Evolutionary conservation across 768 basidiomycete species (phyloP).

Genomic region (Lactarius akahatsu): DNA sequence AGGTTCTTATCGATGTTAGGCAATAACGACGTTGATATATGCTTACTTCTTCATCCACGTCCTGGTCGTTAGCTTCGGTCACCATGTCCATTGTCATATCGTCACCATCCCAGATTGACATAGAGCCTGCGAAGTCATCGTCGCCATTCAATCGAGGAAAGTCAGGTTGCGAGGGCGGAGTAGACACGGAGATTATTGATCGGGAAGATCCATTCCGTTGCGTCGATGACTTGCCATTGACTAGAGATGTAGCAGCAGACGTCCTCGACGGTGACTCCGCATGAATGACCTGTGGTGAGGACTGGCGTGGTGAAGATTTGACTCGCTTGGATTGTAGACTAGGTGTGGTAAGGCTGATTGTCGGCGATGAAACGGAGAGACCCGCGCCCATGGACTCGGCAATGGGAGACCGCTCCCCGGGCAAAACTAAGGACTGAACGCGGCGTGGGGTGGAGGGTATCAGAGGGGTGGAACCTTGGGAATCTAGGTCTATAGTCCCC

Average conservation of each 20-base stretch:
- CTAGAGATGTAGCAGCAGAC: conserved; percentile 31
- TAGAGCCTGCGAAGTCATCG: conserved; percentile 32
- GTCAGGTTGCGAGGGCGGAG: conserved; percentile 18
- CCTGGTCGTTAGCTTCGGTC: conserved; percentile 55
- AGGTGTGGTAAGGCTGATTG: conserved; percentile 23
- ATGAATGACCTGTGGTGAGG: conserved; percentile 30
- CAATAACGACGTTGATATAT: background rate
- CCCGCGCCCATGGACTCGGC: conserved; percentile 27
- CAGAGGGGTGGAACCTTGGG: conserved; percentile 16
- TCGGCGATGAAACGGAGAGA: conserved; percentile 28
- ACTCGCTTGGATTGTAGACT: conserved; percentile 21
- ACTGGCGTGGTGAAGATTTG: conserved; percentile 22
- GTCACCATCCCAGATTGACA: conserved; percentile 50
- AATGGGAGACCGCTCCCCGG: conserved; percentile 34
- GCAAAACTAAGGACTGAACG: conserved; percentile 48
- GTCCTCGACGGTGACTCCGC: conserved; percentile 27
- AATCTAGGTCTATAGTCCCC: conserved; percentile 26
- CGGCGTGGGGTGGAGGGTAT: conserved; percentile 40
- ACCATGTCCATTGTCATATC: conserved; percentile 72
- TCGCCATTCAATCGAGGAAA: conserved; percentile 33
- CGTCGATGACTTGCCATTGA: conserved; percentile 31
- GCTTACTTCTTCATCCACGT: conserved; percentile 69
- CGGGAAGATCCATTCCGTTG: conserved; percentile 28
- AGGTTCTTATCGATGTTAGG: conserved; percentile 6
- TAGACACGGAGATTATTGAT: conserved; percentile 22